Conservation (phyloP, 2,329 filamentous ascomycete genomes). For the Penicillium sp. region DNA sequence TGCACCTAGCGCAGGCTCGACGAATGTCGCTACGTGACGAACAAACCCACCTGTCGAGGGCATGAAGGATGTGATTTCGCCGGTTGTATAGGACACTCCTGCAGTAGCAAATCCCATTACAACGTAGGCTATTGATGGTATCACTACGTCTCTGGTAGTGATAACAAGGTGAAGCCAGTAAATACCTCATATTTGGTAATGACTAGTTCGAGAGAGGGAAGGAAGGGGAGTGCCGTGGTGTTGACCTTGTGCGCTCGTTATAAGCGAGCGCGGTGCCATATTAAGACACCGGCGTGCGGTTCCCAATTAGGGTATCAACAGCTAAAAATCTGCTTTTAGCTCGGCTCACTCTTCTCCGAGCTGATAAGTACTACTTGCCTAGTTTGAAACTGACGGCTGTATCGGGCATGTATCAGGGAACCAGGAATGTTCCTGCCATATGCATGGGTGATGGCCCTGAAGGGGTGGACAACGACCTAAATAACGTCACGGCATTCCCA, state of each 20-base stretch:
- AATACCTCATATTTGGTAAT: too few species aligned
- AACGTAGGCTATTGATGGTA: conserved; percentile 51
- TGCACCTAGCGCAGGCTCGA: conserved; percentile 40
- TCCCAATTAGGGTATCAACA: too few species aligned
- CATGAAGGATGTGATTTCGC: conserved; percentile 40
- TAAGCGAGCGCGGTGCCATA: too few species aligned
- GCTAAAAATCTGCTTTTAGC: too few species aligned
- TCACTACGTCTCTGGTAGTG: too few species aligned
- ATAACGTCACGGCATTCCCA: background rate
- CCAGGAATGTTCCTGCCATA: background rate
- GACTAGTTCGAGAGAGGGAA: too few species aligned
- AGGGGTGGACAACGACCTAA: background rate
- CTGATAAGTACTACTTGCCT: too few species aligned
- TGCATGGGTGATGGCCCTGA: background rate
- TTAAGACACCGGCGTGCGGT: too few species aligned
- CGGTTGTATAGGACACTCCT: conserved; percentile 45
- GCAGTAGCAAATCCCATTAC: conserved; percentile 47
- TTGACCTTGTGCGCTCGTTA: too few species aligned
- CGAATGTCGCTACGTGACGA: conserved; percentile 40
- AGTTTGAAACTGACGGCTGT: background rate
- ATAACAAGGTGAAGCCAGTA: too few species aligned
- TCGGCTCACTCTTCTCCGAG: too few species aligned
- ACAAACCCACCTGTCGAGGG: conserved; percentile 42
- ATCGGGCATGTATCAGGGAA: background rate
- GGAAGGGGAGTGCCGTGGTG: too few species aligned